Percentiles rank a stretch among this genome's conserved stretches.
Evolutionary conservation across 1,284 basidiomycete genomes (phyloP).

Genomic region (Naganishia sp.): DNA sequence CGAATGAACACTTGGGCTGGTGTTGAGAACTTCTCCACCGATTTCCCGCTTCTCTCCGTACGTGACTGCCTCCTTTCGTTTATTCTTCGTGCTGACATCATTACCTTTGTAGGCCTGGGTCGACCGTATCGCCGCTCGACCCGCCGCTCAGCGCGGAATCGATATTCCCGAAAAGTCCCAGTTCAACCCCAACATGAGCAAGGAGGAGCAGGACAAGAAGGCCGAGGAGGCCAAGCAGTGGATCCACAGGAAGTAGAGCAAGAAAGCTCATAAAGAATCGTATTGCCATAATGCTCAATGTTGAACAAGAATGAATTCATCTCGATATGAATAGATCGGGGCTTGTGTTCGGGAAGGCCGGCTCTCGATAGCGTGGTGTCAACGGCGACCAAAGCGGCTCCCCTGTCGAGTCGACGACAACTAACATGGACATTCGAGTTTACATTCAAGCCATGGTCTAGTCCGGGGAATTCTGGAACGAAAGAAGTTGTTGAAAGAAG

Average conservation of each 20-base stretch:
- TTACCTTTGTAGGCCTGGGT: conserved; percentile 54
- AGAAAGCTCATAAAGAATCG: too few relatives aligned
- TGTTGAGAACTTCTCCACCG: conserved; percentile 58
- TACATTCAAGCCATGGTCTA: too few relatives aligned
- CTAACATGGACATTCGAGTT: too few relatives aligned
- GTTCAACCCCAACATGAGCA: conserved; percentile 26
- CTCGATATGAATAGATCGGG: too few relatives aligned
- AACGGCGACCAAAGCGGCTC: too few relatives aligned
- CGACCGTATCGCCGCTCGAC: conserved; percentile 54
- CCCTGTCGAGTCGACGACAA: too few relatives aligned
- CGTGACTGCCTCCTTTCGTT: conserved; percentile 3
- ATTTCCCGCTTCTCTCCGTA: conserved; percentile 63
- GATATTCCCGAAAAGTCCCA: conserved; percentile 42
- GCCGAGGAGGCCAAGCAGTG: conserved; percentile 38
- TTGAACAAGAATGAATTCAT: too few relatives aligned
- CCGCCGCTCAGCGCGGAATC: conserved; percentile 55
- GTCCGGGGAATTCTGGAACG: too few relatives aligned
- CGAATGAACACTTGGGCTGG: conserved; percentile 57
- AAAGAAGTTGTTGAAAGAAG: too few relatives aligned
- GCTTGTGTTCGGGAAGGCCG: too few relatives aligned
- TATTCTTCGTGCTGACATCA: neutral
- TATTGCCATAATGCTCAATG: too few relatives aligned
- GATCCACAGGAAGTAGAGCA: conserved; percentile 22
- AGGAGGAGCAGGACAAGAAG: conserved; percentile 37
- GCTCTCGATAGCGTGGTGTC: too few relatives aligned